phyloP scores from a whole-genome alignment of 768 basidiomycete genomes.

The Ramaria rubella region DNA sequence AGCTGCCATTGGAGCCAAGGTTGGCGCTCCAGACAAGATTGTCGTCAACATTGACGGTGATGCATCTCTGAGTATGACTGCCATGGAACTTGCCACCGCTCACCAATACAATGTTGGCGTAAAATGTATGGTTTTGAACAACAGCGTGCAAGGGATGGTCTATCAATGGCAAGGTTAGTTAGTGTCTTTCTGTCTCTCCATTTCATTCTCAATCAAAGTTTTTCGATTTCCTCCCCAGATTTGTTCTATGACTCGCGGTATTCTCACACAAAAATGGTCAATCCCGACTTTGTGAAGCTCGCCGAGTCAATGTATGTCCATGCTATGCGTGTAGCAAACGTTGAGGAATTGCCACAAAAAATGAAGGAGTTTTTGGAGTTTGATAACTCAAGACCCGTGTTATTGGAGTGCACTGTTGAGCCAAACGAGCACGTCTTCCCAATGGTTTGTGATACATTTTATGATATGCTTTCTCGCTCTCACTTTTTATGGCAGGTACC shows the following conservation, averaged over 20 bases:
- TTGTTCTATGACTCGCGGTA: constrained; percentile 97
- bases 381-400: constrained; percentile 74
- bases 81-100: constrained; percentile 97
- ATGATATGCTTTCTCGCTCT: constrained; percentile 6
- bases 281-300: constrained; percentile 90
- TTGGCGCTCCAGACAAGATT: constrained; percentile 86
- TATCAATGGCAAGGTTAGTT: constrained; percentile 92
- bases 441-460: constrained; percentile 49
- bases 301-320: constrained; percentile 90
- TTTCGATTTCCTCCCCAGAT: constrained; percentile 37
- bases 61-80: constrained; percentile 98
- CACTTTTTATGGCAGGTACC: constrained; percentile 48
- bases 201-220: neutral
- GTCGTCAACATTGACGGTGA: constrained; percentile 98
- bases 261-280: constrained; percentile 92
- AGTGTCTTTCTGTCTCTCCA: neutral
- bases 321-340: constrained; percentile 66
- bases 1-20: constrained; percentile 92
- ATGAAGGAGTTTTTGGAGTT: constrained; percentile 99
- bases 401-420: constrained; percentile 88
- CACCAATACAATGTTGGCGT: constrained; percentile 89
- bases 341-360: constrained; percentile 79
- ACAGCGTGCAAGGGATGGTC: constrained; percentile 99
- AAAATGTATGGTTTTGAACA: constrained; percentile 89
- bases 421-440: constrained; percentile 85